Base-by-base conservation (phyloP, 176 grass and related monocot genomes). In the Dendrocalamus sinicus region DNA sequence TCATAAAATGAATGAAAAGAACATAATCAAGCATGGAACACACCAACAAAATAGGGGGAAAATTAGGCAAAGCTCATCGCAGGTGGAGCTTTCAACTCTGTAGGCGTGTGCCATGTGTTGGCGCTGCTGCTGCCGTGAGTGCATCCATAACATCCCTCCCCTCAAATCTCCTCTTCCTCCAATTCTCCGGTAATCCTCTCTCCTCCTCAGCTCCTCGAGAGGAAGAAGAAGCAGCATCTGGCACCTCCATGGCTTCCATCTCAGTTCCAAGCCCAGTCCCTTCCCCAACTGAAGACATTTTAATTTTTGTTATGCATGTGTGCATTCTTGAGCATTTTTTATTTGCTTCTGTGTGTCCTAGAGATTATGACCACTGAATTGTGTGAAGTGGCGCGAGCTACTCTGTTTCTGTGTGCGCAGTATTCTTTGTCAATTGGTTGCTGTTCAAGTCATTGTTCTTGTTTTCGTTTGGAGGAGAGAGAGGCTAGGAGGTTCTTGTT, bases 241-340 rank as follows among this genome's bases (percentile, higher is more conserved):
- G 30, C 7, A 20, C 7, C 9, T 51, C 86, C 83, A 97, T 97
- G 94, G 92, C 94, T 24, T 92, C 92, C 77, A 90, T 94, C 70
- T 81, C 79, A 0, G 76, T 97, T n/a, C 94, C 92, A 3, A 15
- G 65, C 60, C 80, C 76, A 1, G 72, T 72, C n/a, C 90, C 94
- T 37, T 73, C 92, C 19, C 88, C 94, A 0, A 39, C 82, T 13
- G 65, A 94, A 62, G 94, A 97, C 37, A 90, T 28, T 4, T 16
- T 17, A 6, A 32, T 76, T 39, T 59, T 0, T 28, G 8, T 16
- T 32, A 44, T 35, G 26, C 54, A 12, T 17, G 11, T 59, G 35
- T 72, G 41, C 65, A 83, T 87, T 66, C 47, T 68, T 73, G 28
- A 12, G 16, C 71, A 63, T 32, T 85, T 20, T 39, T 3, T 64